Base-by-base conservation (phyloP, 2,329 filamentous ascomycete species). In the Exophiala oligosperma region DNA sequence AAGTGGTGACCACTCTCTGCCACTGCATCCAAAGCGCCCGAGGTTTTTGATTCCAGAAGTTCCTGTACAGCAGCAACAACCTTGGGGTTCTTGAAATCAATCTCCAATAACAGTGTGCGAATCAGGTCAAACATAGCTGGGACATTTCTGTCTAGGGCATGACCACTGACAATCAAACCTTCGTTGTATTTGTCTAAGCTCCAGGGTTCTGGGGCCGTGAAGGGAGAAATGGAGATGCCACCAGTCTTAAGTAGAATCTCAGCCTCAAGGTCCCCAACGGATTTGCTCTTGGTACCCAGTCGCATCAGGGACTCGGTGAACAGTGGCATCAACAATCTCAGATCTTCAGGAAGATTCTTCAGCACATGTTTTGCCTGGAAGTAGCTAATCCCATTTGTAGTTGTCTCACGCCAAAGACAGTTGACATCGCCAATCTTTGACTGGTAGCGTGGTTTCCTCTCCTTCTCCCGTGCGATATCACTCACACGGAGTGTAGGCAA, bases 231-330 rank as follows among this genome's bases (percentile, higher is more conserved):
- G 2, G 87, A 90, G 38, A 99, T 84, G 8, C 94, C 94, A 21
- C 94, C 94, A 1, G 94, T 97, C 77, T 95, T 96, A 29, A 97
- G 82, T 73, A 97, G 97, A 73, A 99, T 97, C 55, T 92, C 76
- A 69, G 97, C 94, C 73, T 99, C 94, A 52, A 97, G 84, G 72
- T 97, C 87, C 72, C 97, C 94, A 89, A 96, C 97, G 0, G 87
- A 86, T 81, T 90, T 90, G 59, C 87, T 84, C 67, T 89, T 89
- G 2, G 93, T 99, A 12, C 94, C 94, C 7, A 99, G 82, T 21
- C 94, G 88, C 89, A 97, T 94, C 61, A 99, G 87, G 38, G 90
- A 87, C 70, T 96, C 92, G 12, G 90, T 92, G 71, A 97, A 97
- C 0, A 99, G 78, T 0, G 94, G 94, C 49, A 97, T 84, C 57